phyloP scores from a whole-genome alignment of 2,329 filamentous ascomycete species.

The Diaporthe sp. region DNA sequence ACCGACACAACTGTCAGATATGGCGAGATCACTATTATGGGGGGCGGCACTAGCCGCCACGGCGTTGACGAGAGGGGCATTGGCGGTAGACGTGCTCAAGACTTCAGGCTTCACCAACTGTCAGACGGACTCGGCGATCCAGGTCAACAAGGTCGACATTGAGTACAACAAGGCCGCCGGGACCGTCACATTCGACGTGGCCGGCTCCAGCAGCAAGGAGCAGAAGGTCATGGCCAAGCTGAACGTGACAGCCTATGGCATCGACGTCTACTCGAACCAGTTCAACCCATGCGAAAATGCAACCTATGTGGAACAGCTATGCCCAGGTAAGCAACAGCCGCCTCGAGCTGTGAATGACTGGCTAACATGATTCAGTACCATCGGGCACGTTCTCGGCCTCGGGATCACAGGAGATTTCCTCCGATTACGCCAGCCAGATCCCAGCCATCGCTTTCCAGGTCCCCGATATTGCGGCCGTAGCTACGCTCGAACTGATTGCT shows the following conservation, averaged over 20 bases:
- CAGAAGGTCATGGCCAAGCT: slow-evolving; percentile 87
- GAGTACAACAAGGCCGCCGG: slow-evolving; percentile 83
- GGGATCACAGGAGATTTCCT: slow-evolving; percentile 80
- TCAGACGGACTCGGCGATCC: slow-evolving; percentile 70
- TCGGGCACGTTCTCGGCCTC: slow-evolving; percentile 79
- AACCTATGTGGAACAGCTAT: slow-evolving; percentile 81
- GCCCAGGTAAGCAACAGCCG: slow-evolving; percentile 74
- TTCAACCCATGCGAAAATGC: slow-evolving; percentile 85
- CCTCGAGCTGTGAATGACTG: background rate
- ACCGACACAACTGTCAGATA: slow-evolving; percentile 23
- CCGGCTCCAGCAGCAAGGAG: slow-evolving; percentile 78
- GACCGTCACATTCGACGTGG: slow-evolving; percentile 84
- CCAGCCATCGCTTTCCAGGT: slow-evolving; percentile 91
- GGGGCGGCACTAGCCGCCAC: slow-evolving; percentile 51
- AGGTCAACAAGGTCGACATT: slow-evolving; percentile 81
- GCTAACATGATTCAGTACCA: slow-evolving; percentile 70
- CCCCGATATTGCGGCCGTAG: slow-evolving; percentile 90
- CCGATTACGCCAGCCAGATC: slow-evolving; percentile 79
- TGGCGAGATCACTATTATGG: slow-evolving; percentile 47
- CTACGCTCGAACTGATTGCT: slow-evolving; percentile 81
- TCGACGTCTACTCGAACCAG: slow-evolving; percentile 79
- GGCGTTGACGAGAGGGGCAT: slow-evolving; percentile 60
- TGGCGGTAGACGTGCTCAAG: slow-evolving; percentile 80
- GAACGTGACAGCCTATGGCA: slow-evolving; percentile 87
- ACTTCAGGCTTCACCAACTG: slow-evolving; percentile 88